Evolutionary conservation across 805 yeast species (phyloP), one percentile per base, ranked within the genome.

Genomic region (Hanseniaspora taiwanica): DNA sequence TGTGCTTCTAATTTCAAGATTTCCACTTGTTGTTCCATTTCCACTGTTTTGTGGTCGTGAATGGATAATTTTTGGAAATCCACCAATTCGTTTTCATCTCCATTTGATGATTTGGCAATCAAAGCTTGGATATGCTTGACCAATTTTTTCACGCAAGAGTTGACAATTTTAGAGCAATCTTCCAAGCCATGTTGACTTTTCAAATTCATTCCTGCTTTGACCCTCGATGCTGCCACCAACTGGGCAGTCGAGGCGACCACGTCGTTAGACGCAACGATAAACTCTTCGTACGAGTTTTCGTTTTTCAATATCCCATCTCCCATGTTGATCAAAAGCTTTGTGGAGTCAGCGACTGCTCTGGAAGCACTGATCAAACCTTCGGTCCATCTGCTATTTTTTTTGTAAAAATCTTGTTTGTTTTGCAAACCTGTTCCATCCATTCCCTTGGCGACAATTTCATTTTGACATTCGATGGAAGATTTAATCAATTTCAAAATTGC

Each of bases 191-290:
- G 84, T 57, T 83, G 94, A 2, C 86, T 71, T 53, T 76, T 75
- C 2, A 94, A 82, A 62, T 74, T 73, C 49, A 76, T 72, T 34
- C 78, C 71, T 0, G 93, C 85, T 57, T 84, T 84, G 18, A 83
- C 94, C 49, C 94, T 71, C 0, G 94, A 79, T 0, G 95, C 91
- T 5, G 95, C 87, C 5, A 85, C 96, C 39, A 85, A 69, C 63
- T 85, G 96, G 2, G 89, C 93, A 1, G 95, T 85, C 0, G 94
- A 79, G 0, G 94, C 86, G 1, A 94, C 87, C 7, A 85, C 95
- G 56, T 85, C 94, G 51, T 82, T 83, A 1, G 93, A 84, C 0
- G 94, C 89, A 20, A 85, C 95, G 49, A 85, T 81, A 44, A 85
- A 70, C 60, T 84, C 82, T 55, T 85, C 95, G 42, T 77, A 84